Percentiles rank a stretch among this genome's conserved stretches.
Conservation (phyloP, 169 alveolate species). For the Plasmodium coatneyi region DNA sequence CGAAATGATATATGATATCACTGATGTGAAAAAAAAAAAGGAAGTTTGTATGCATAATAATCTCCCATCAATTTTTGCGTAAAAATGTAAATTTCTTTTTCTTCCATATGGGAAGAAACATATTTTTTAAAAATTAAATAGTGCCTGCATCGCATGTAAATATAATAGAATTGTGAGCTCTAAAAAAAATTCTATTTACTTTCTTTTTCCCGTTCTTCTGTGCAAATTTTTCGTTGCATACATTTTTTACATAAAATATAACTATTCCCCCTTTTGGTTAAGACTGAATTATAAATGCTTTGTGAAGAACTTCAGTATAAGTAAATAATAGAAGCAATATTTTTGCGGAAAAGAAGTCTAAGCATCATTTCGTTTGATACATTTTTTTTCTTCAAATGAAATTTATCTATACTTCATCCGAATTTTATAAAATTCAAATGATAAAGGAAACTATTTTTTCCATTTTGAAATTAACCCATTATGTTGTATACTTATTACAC, state of each 20-base stretch:
- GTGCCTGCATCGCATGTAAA: not conserved
- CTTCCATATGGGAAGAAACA: not conserved
- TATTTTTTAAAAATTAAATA: too few species aligned
- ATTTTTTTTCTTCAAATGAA: too few species aligned
- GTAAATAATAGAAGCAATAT: not conserved
- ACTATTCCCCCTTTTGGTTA: not conserved
- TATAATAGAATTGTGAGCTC: too few species aligned
- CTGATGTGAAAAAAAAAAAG: not conserved
- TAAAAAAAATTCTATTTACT: too few species aligned
- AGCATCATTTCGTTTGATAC: not conserved
- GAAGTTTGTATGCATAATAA: not conserved
- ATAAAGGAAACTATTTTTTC: not conserved
- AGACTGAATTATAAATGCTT: not conserved
- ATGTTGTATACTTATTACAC: not conserved
- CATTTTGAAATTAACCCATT: not conserved
- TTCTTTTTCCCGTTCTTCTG: not conserved
- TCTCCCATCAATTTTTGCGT: not conserved
- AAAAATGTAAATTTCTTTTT: not conserved
- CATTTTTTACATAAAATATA: not conserved
- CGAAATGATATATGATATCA: not conserved
- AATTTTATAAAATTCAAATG: not conserved
- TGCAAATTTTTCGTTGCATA: not conserved
- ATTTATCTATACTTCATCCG: not conserved
- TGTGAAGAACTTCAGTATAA: not conserved
- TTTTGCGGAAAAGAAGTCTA: not conserved